Conservation (phyloP, 108 stramenopile species). For the Fragilaria radians region DNA sequence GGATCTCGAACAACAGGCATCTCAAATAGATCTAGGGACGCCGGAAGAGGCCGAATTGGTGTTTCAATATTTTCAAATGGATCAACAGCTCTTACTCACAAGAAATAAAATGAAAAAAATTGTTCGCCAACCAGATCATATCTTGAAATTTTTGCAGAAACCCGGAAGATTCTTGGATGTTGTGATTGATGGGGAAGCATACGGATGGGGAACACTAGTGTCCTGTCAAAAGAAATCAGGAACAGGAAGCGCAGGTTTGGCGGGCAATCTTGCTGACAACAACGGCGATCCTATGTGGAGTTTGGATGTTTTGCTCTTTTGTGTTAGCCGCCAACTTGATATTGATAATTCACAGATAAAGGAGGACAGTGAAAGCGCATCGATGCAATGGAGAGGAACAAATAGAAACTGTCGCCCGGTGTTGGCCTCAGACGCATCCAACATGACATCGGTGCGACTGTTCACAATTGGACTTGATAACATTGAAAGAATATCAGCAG, state of each 20-base stretch:
- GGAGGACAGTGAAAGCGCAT: slow-evolving; percentile 57
- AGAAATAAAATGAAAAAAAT: slow-evolving; percentile 68
- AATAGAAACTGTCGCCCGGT: slow-evolving; percentile 51
- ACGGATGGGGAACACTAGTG: slow-evolving; percentile 87
- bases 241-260: slow-evolving; percentile 56
- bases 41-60: slow-evolving; percentile 56
- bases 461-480: slow-evolving; percentile 67
- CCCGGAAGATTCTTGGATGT: slow-evolving; percentile 81
- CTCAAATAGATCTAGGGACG: slow-evolving; percentile 38
- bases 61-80: slow-evolving; percentile 76
- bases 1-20: slow-evolving; percentile 54
- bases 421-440: slow-evolving; percentile 36
- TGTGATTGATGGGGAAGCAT: slow-evolving; percentile 70
- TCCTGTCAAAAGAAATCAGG: slow-evolving; percentile 62
- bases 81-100: slow-evolving; percentile 68
- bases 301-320: slow-evolving; percentile 74
- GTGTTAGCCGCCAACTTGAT: slow-evolving; percentile 76
- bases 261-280: slow-evolving; percentile 49
- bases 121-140: slow-evolving; percentile 81
- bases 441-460: slow-evolving; percentile 59
- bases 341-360: slow-evolving; percentile 36
- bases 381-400: slow-evolving; percentile 73
- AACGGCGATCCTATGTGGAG: slow-evolving; percentile 47
- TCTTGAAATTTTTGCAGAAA: slow-evolving; percentile 85
- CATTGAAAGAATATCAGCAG: slow-evolving; percentile 78